Conservation (phyloP, 2,329 filamentous ascomycete genomes). For the Monosporascus sp. region DNA sequence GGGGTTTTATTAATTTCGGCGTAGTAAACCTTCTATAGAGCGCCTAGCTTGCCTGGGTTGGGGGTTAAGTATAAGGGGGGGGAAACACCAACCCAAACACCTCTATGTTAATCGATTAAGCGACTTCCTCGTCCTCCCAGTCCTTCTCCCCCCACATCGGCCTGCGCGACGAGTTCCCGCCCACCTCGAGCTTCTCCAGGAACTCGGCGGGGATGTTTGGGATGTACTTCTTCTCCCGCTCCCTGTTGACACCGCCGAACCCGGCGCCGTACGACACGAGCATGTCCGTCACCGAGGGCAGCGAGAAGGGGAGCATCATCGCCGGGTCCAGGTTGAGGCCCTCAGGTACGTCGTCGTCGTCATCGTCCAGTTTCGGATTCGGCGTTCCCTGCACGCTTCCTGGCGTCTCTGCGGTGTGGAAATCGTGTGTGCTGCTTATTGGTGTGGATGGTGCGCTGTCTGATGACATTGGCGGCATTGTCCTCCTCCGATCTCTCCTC, state of each 20-base stretch:
- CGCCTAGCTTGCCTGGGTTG: too few species aligned
- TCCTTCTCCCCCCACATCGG: slow-evolving; percentile 60
- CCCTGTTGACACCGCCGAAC: slow-evolving; percentile 86
- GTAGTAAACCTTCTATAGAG: too few species aligned
- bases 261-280: slow-evolving; percentile 90
- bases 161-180: slow-evolving; percentile 38
- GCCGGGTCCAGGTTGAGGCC: slow-evolving; percentile 81
- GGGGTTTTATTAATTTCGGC: too few species aligned
- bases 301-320: slow-evolving; percentile 87
- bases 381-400: slow-evolving; percentile 37
- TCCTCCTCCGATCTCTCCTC: slow-evolving; percentile 50
- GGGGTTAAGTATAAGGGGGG: too few species aligned
- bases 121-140: slow-evolving; percentile 61
- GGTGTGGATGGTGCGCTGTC: slow-evolving; percentile 30
- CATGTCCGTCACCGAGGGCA: slow-evolving; percentile 97
- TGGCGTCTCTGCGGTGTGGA: slow-evolving; percentile 38
- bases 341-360: slow-evolving; percentile 65
- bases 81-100: too few species aligned
- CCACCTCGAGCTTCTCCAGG: slow-evolving; percentile 73
- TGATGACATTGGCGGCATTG: slow-evolving; percentile 35
- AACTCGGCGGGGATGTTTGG: slow-evolving; percentile 94
- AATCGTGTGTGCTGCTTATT: slow-evolving; percentile 32
- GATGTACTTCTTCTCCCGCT: slow-evolving; percentile 91
- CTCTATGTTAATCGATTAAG: slow-evolving; percentile 15
- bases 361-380: slow-evolving; percentile 47